Base-by-base conservation (phyloP, 148 eudicot genomes). In the Silene conica region DNA sequence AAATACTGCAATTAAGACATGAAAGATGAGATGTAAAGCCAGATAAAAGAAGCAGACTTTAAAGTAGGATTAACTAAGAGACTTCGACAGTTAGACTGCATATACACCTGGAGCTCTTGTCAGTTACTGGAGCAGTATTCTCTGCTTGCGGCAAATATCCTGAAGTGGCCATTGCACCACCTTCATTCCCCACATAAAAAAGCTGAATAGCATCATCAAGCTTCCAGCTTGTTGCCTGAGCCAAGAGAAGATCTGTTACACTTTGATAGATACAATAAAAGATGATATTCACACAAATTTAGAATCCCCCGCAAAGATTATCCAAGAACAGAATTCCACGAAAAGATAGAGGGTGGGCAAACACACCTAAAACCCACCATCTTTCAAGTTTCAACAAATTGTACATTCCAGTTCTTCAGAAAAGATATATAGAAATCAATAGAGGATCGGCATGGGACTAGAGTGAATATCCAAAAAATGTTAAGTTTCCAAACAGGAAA, bases 171-270 rank as follows among this genome's bases (percentile, higher is more conserved):
- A 74, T 59, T 25, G 45, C 56, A 43, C 87, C 90, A 77, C 86
- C 85, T 68, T 92, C 97, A 87, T 82, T 85, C 64, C 99, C 99
- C 72, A 86, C 83, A 82, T 86, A 95, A 75, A 86, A 95, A n/a
- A 95, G 86, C 77, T 92, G 99, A 83, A 95, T 85, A 67, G 99
- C 99, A 73, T 95, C 97, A 38, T 95, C 99, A 73, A 95, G 99
- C 79, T 89, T 86, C 99, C 99, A 95, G 73, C 92, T 81, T 65
- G 99, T 90, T 74, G 99, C 93, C 99, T 95, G 82, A 63, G 60
- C 68, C 69, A 63, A 74, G 67, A 74, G 57, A 63, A 18, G 20
- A 57, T 8, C 23, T 41, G 57, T 38, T 19, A 57, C 46, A 60
- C 25, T 57, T 64, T 28, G 65, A 71, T 11, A 59, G 43, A 22